Conservation (phyloP, 139 green algal genomes). For the Mychonastes homosphaera region DNA sequence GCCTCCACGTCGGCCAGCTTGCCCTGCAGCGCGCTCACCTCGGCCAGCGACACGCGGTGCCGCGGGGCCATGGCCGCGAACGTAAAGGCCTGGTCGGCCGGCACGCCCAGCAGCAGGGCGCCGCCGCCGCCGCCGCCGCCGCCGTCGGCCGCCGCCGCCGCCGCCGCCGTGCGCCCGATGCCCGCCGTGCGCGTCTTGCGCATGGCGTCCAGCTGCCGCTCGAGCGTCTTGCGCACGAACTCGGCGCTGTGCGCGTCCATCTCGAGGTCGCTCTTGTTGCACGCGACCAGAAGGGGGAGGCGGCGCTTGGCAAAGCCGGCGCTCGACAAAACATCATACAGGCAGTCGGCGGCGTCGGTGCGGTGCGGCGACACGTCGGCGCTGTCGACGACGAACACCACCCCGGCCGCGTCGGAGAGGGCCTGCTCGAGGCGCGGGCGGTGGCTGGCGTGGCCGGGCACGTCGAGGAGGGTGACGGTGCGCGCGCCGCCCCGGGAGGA, state of each 20-base stretch:
- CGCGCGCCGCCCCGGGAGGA: not conserved
- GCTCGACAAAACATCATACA: constrained; percentile 44
- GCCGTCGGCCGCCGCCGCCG: too few species aligned
- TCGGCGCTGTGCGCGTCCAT: constrained; percentile 72
- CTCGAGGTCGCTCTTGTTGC: constrained; percentile 86
- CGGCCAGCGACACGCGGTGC: constrained; percentile 8
- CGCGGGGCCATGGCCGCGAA: constrained; percentile 7
- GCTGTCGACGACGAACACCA: constrained; percentile 80
- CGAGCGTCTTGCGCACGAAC: constrained; percentile 76
- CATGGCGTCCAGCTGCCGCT: constrained; percentile 78
- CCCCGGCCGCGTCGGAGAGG: constrained; percentile 35
- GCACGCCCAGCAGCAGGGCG: constrained; percentile 7
- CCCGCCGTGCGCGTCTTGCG: constrained; percentile 45
- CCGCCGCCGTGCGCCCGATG: too few species aligned
- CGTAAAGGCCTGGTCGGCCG: constrained; percentile 11
- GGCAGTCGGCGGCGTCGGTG: constrained; percentile 32
- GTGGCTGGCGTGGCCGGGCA: constrained; percentile 73
- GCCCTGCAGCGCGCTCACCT: constrained; percentile 8
- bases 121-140: constrained; percentile 14
- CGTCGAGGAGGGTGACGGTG: constrained; percentile 56
- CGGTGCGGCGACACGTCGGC: constrained; percentile 61
- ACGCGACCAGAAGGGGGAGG: constrained; percentile 76
- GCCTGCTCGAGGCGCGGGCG: constrained; percentile 44
- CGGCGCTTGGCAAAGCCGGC: constrained; percentile 30
- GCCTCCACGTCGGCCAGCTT: constrained; percentile 10